Conservation (phyloP, 352 stramenopile species). For the Phytophthora multivora region DNA sequence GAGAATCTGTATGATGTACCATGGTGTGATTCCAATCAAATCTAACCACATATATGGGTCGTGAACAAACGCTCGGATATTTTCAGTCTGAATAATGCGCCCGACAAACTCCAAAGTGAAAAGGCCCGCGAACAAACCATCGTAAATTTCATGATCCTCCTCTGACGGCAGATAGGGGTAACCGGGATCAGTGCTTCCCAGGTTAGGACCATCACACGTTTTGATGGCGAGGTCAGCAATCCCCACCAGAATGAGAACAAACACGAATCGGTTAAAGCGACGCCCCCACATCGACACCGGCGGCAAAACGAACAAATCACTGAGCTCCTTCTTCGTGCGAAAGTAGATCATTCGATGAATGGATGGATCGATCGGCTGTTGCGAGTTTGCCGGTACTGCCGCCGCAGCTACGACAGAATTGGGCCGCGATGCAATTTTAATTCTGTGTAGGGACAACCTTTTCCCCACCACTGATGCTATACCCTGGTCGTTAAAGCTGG, state of each 20-base stretch:
- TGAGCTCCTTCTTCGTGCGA: constrained; percentile 46
- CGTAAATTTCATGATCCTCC: constrained; percentile 35
- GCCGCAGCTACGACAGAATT: constrained; percentile 7
- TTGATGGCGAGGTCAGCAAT: constrained; percentile 53
- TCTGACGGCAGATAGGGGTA: constrained; percentile 60
- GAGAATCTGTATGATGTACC: constrained; percentile 50
- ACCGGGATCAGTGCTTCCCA: constrained; percentile 51
- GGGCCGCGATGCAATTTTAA: constrained; percentile 14
- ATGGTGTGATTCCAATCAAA: constrained; percentile 56
- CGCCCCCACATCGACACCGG: constrained; percentile 39
- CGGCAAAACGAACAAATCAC: constrained; percentile 47
- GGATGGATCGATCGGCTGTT: constrained; percentile 25
- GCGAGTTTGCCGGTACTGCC: not conserved
- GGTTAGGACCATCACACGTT: constrained; percentile 68
- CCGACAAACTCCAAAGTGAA: constrained; percentile 65
- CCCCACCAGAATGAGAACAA: constrained; percentile 60
- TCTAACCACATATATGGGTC: constrained; percentile 62
- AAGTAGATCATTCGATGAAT: constrained; percentile 45
- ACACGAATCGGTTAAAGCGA: constrained; percentile 49
- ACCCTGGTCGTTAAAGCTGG: not conserved
- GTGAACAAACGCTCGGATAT: constrained; percentile 31
- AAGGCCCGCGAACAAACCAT: constrained; percentile 49
- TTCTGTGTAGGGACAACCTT: constrained; percentile 25
- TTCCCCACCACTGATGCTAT: constrained; percentile 12
- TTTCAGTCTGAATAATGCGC: constrained; percentile 35